These are phyloP conservation scores for Monosporascus sp. DNA, from an alignment of 2,329 filamentous ascomycete species.

Conservation along the genomic window DNA sequence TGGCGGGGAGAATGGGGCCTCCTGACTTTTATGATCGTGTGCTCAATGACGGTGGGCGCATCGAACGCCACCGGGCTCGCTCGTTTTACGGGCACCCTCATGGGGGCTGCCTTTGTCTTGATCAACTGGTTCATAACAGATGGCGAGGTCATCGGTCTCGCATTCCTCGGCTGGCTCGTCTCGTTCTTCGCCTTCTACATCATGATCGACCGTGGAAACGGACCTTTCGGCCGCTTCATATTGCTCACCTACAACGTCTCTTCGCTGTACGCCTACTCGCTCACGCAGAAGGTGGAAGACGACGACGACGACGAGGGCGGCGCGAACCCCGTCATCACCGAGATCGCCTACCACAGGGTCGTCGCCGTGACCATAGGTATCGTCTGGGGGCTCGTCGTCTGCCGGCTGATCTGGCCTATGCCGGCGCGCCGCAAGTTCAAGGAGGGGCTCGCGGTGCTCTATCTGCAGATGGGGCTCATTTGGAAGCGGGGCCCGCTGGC, in stretches of 20 bases:
- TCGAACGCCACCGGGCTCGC: constrained; percentile 89
- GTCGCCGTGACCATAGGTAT: constrained; percentile 82
- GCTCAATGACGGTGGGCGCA: constrained; percentile 94
- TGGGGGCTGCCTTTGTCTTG: constrained; percentile 73
- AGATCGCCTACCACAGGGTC: constrained; percentile 84
- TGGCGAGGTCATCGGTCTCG: constrained; percentile 70
- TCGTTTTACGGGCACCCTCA: constrained; percentile 78
- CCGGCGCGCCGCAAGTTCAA: constrained; percentile 84
- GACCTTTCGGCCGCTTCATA: constrained; percentile 87
- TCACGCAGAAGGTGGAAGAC: constrained; percentile 73
- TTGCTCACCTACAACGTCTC: constrained; percentile 95
- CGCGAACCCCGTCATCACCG: constrained; percentile 73
- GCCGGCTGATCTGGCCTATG: constrained; percentile 87
- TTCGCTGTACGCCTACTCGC: constrained; percentile 87
- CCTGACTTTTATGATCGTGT: constrained; percentile 95
- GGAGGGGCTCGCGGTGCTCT: constrained; percentile 83
- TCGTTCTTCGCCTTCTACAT: constrained; percentile 84
- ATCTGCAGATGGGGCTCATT: constrained; percentile 89
- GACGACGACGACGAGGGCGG: constrained; percentile 88
- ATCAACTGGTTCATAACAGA: constrained; percentile 71
- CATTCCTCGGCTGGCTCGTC: constrained; percentile 75
- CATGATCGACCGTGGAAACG: constrained; percentile 77
- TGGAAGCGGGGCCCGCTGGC: constrained; percentile 92
- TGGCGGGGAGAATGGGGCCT: constrained; percentile 98
- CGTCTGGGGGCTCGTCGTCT: constrained; percentile 87